Base-by-base conservation (phyloP, 306 rosid genomes). In the Vigna nakashimae region DNA sequence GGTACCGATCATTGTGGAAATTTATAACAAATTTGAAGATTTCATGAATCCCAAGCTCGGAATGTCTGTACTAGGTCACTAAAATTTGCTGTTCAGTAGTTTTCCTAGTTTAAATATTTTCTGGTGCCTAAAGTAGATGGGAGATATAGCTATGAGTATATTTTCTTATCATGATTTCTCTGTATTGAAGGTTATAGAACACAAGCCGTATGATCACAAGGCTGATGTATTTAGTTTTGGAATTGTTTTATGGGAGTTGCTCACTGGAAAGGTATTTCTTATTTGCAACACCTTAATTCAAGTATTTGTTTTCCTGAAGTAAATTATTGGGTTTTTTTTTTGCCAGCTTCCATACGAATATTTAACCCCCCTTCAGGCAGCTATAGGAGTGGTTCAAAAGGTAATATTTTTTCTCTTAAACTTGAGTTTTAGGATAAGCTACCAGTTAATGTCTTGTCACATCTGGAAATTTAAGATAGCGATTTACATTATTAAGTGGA, bases 221-320 rank as follows among this genome's bases (percentile, higher is more conserved):
- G 99, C 98, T 65, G 99, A 96, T 75, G 92, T 96, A 80, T 93
- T 96, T 84, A 96, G 99, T 87, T 96, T 96, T 64, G 99, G 87
- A 81, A 43, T 96, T 76, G 98, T 96, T 73, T 80, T 93, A 48
- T 96, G 98, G 99, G 99, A 96, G 82, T 84, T 93, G 59, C 88
- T 91, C 65, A 91, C 99, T 12, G 97, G 97, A 83, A 96, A 89
- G 99, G 99, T 96, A 90, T 75, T 78, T 48, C 76, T 76, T 65
- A 57, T 53, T 56, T 13, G 55, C 58, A 17, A 49, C 30, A 55
- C 28, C 68, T 63, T 65, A 22, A 59, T 28, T 60, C 15, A 20
- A 38, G 20, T 66, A 26, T 36, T 28, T 43, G 24, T 65, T 11
- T 50, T 34, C 26, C 32, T 78, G 14, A 10, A 16, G 20, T 22